Evolutionary conservation across 2,329 filamentous ascomycete genomes (phyloP).

Genomic region (Stagonosporopsis vannaccii): DNA sequence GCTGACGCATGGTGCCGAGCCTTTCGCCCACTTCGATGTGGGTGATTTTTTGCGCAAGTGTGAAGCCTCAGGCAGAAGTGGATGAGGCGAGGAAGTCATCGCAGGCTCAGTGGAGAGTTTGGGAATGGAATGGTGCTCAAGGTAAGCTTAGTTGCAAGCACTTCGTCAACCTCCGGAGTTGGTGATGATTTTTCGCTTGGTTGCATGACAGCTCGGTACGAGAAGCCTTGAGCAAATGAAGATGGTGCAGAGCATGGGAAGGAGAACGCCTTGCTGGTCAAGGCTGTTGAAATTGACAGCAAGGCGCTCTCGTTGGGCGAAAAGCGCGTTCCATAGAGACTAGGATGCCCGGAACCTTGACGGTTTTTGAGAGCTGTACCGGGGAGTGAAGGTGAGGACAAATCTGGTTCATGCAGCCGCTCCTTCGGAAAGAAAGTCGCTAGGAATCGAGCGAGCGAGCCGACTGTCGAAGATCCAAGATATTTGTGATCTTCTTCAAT

Average conservation of each 20-base stretch:
- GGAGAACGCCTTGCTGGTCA: slow-evolving; percentile 21
- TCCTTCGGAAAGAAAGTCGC: too few species aligned
- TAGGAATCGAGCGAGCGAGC: too few species aligned
- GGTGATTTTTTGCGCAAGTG: neutral
- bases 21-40: too few species aligned
- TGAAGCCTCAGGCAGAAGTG: neutral
- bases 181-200: slow-evolving; percentile 2
- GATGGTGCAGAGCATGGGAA: slow-evolving; percentile 30
- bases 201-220: neutral
- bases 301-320: slow-evolving; percentile 23
- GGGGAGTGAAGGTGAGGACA: too few species aligned
- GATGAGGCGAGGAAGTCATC: neutral
- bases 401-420: too few species aligned
- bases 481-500: neutral
- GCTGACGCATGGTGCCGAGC: too few species aligned
- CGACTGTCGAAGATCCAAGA: too few species aligned
- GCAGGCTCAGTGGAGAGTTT: too few species aligned
- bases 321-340: too few species aligned
- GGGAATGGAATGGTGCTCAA: too few species aligned
- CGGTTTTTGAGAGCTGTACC: too few species aligned
- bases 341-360: too few species aligned
- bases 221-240: slow-evolving; percentile 3
- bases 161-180: neutral
- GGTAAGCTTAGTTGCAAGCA: neutral
- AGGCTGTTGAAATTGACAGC: slow-evolving; percentile 19